Base-by-base conservation (phyloP, 768 basidiomycete genomes). In the Zangia roseola region DNA sequence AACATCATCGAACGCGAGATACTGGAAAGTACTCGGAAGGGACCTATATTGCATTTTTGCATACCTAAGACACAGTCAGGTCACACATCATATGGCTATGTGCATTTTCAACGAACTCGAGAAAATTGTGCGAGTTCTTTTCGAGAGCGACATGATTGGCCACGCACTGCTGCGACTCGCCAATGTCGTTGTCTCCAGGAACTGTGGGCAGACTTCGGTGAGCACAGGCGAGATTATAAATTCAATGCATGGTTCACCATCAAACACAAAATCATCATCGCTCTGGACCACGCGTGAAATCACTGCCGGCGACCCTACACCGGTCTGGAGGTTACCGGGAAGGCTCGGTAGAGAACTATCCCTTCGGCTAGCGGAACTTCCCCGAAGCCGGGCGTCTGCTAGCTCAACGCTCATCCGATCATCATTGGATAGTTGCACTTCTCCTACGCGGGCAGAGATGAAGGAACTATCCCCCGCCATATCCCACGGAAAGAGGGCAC, bases 401-500 rank as follows among this genome's bases (percentile, higher is more conserved):
- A 69, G 73, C 26, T 80, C 82, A 25, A 84, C 57, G 53, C 74
- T 75, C 35, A 76, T 59, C 39, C 71, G 69, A 43, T 78, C 78
- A 53, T 73, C 78, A 35, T 71, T 73, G 40, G 63, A 58, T 28
- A 49, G 44, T 7, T 56, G 63, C 13, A 62, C 48, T 19, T 67
- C 69, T 30, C 69, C 72, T 16, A 60, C 68, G 3, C 49, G 74
- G 21, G 67, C 78, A 26, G 59, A 55, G 21, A 69, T 71, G 26
- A 78, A 82, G 1, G 84, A 86, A 43, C 83, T 87, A 34, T 72
- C 74, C 2, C 83, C 86, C 5, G 88, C 88, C 62, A 91, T 79
- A 59, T 91, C 88, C 89, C 89, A 92, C 6, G 90, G 89, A 61
- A 90, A 90, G 25, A 91, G 61, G 9, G 84, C 82, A 54, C 81